These are phyloP conservation scores for Thymus mandschuricus DNA, from an alignment of 257 asterid species.

Conservation along the genomic window DNA sequence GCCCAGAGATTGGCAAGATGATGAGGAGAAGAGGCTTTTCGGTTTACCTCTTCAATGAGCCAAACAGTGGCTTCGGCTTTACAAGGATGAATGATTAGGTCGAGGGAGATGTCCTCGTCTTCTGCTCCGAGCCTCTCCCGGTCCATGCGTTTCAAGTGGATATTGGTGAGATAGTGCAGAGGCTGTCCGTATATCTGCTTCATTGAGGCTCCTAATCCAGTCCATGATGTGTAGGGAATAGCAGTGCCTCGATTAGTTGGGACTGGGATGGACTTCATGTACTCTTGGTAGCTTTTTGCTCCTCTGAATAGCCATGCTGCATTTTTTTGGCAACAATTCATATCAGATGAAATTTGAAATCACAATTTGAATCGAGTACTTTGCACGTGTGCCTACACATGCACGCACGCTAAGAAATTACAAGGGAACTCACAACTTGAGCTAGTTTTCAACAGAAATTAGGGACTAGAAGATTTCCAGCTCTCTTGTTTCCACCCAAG, in stretches of 20 bases:
- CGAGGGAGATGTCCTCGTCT: conserved; percentile 49
- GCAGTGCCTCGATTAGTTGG: conserved; percentile 53
- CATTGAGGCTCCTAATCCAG: conserved; percentile 62
- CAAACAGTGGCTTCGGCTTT: conserved; percentile 76
- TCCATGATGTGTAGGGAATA: conserved; percentile 72
- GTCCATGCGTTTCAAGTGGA: conserved; percentile 58
- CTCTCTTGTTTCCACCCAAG: too few species aligned
- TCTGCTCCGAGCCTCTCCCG: conserved; percentile 48
- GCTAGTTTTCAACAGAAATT: too few species aligned
- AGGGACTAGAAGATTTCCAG: too few species aligned
- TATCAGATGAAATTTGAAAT: not conserved
- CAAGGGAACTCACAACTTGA: too few species aligned
- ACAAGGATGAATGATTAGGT: conserved; percentile 52
- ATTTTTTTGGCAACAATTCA: not conserved
- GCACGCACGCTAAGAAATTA: too few species aligned
- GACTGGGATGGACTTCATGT: conserved; percentile 55
- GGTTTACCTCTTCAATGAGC: conserved; percentile 69
- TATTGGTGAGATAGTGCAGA: conserved; percentile 78
- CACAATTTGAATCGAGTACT: not conserved
- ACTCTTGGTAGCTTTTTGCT: conserved; percentile 49
- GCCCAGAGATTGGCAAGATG: conserved; percentile 60
- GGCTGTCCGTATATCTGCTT: conserved; percentile 71
- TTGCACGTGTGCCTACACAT: not conserved
- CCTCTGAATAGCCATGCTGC: conserved; percentile 57
- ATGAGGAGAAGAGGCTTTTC: conserved; percentile 54